A percentile compares a stretch with the other conserved stretches of the same genome.
Conservation (phyloP, 1,139 yeast genomes). For the Hansenula anomala region DNA sequence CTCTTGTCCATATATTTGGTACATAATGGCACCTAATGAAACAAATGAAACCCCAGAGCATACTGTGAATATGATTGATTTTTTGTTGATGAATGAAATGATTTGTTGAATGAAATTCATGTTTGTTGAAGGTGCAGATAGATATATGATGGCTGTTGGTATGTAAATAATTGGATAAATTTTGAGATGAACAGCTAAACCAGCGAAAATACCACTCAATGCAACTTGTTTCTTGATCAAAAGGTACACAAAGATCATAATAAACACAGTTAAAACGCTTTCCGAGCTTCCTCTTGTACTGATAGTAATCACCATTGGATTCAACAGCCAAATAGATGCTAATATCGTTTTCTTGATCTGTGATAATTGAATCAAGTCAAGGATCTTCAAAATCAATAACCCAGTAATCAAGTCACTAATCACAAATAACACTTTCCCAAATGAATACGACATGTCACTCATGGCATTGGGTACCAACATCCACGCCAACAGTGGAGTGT, state of each 20-base stretch:
- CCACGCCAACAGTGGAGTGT: constrained; percentile 90
- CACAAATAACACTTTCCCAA: constrained; percentile 78
- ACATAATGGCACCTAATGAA: constrained; percentile 54
- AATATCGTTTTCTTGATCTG: constrained; percentile 34
- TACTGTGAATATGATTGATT: constrained; percentile 41
- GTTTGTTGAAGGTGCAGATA: constrained; percentile 2
- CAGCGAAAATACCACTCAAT: constrained; percentile 63
- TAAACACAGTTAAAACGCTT: constrained; percentile 76
- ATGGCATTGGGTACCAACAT: constrained; percentile 54
- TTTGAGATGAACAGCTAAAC: constrained; percentile 83
- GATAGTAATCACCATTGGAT: constrained; percentile 93
- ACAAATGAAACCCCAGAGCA: constrained; percentile 40
- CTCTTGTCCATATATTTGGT: constrained; percentile 61
- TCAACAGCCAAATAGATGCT: constrained; percentile 74
- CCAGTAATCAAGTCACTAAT: constrained; percentile 82
- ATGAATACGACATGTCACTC: constrained; percentile 37
- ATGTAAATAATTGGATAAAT: constrained; percentile 82
- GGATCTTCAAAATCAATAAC: constrained; percentile 45
- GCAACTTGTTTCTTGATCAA: constrained; percentile 31
- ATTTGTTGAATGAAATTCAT: constrained; percentile 1
- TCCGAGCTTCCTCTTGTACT: constrained; percentile 94
- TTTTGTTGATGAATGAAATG: constrained; percentile 10
- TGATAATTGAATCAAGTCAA: constrained; percentile 27
- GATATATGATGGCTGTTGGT: constrained; percentile 17
- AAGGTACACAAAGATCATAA: constrained; percentile 54